A percentile compares a stretch with the other conserved stretches of the same genome.
Conservation (phyloP, 352 stramenopile genomes). For the Phytopythium ostracodes region DNA sequence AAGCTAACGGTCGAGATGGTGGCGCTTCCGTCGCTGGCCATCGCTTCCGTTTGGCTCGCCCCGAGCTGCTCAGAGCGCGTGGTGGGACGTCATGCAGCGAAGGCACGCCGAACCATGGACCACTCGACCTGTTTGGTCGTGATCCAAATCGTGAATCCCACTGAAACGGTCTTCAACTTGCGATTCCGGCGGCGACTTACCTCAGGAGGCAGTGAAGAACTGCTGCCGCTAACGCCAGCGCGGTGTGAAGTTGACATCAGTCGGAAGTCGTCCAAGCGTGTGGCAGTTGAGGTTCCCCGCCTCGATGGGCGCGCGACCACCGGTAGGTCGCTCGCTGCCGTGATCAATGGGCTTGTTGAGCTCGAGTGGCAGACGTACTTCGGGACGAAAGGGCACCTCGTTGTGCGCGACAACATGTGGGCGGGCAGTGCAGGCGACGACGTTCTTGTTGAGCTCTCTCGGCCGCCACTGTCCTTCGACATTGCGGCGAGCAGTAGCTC, state of each 20-base stretch:
- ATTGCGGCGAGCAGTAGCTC: constrained; percentile 10
- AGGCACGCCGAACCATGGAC: constrained; percentile 26
- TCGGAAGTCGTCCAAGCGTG: constrained; percentile 39
- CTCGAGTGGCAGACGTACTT: constrained; percentile 60
- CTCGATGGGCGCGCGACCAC: constrained; percentile 7
- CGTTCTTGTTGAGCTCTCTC: constrained; percentile 22
- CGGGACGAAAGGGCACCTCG: constrained; percentile 29
- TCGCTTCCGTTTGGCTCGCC: constrained; percentile 35
- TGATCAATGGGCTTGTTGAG: constrained; percentile 36
- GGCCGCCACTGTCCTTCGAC: constrained; percentile 28
- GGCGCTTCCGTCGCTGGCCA: constrained; percentile 42
- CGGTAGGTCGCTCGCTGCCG: constrained; percentile 9
- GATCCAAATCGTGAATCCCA: constrained; percentile 62
- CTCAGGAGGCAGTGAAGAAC: background rate
- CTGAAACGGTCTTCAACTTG: constrained; percentile 63
- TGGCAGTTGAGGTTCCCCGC: constrained; percentile 42
- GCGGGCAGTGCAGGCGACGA: background rate
- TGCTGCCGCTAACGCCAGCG: background rate
- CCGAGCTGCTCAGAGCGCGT: constrained; percentile 22
- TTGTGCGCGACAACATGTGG: constrained; percentile 14
- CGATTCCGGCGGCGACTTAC: constrained; percentile 15
- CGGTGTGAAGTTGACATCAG: constrained; percentile 37
- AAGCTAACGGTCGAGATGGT: constrained; percentile 43
- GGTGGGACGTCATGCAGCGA: background rate
- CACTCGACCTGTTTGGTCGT: constrained; percentile 43